Evolutionary conservation across 106 monocot genomes (phyloP).

Genomic region (Vanilla planifolia): DNA sequence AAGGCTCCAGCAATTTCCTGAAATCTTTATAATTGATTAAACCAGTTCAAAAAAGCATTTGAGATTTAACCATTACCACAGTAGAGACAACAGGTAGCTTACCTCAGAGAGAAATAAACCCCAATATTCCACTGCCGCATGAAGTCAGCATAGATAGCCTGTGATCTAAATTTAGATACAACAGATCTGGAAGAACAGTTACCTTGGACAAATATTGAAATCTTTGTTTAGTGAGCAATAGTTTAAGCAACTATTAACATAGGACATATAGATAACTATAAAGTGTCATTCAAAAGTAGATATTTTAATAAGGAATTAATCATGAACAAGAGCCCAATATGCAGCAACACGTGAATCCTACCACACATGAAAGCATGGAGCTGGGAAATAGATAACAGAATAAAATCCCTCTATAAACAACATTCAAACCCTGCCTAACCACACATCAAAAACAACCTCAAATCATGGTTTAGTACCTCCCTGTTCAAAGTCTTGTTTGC

Average conservation of each 20-base stretch:
- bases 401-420: too few relatives aligned
- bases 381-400: too few relatives aligned
- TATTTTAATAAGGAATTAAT: too few relatives aligned
- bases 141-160: conserved; percentile 62
- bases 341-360: too few relatives aligned
- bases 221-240: neutral
- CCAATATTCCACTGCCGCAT: conserved; percentile 91
- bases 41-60: conserved; percentile 1
- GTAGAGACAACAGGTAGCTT: neutral
- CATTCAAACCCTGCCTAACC: too few relatives aligned
- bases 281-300: too few relatives aligned
- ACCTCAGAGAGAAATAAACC: conserved; percentile 92
- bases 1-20: conserved; percentile 94
- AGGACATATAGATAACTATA: neutral
- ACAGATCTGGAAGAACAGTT: conserved; percentile 69
- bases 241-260: neutral
- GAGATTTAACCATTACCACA: neutral
- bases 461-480: too few relatives aligned
- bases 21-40: conserved; percentile 57
- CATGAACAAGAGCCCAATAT: too few relatives aligned
- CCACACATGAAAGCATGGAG: too few relatives aligned
- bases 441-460: too few relatives aligned
- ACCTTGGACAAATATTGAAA: conserved; percentile 27
- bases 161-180: conserved; percentile 70
- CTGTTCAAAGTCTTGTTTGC: too few relatives aligned